A percentile compares a stretch with the other conserved stretches of the same genome.
Evolutionary conservation across 495 filamentous ascomycete genomes (phyloP).

Genomic region (Hyaloscypha variabilis): DNA sequence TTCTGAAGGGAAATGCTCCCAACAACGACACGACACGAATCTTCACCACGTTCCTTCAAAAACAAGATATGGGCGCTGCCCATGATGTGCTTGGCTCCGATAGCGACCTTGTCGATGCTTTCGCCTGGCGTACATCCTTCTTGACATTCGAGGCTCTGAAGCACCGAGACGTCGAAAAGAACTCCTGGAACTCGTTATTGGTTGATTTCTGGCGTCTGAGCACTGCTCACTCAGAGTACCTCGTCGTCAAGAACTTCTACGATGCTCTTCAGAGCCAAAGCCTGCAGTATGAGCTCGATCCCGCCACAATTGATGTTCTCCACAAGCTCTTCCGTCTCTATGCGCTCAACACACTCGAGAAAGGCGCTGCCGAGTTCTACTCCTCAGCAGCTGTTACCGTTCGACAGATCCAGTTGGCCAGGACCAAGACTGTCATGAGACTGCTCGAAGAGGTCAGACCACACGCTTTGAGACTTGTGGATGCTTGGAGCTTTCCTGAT

Average conservation of each 20-base stretch:
- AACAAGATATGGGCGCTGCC: constrained; percentile 65
- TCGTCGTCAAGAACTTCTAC: constrained; percentile 73
- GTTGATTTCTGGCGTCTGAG: constrained; percentile 74
- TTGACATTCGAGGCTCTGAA: constrained; percentile 73
- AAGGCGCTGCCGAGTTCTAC: constrained; percentile 68
- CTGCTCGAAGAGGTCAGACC: constrained; percentile 68
- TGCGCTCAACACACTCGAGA: constrained; percentile 66
- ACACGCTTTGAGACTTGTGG: constrained; percentile 66
- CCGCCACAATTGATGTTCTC: constrained; percentile 53
- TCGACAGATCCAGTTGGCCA: constrained; percentile 63
- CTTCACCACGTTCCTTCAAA: constrained; percentile 58
- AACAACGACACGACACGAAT: constrained; percentile 42
- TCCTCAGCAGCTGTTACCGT: constrained; percentile 63
- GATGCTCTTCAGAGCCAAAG: constrained; percentile 57
- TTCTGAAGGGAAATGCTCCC: constrained; percentile 51
- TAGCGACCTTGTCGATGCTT: constrained; percentile 65
- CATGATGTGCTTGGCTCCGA: constrained; percentile 67
- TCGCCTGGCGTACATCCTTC: constrained; percentile 70
- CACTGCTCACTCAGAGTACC: constrained; percentile 69
- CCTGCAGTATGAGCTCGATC: constrained; percentile 47
- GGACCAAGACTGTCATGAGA: constrained; percentile 60
- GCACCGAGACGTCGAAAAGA: constrained; percentile 69
- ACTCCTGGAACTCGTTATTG: constrained; percentile 70
- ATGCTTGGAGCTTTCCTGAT: constrained; percentile 70
- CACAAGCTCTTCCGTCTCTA: constrained; percentile 68